Base-by-base conservation (phyloP, 2,329 filamentous ascomycete genomes). In the Aspergillus brasiliensis region DNA sequence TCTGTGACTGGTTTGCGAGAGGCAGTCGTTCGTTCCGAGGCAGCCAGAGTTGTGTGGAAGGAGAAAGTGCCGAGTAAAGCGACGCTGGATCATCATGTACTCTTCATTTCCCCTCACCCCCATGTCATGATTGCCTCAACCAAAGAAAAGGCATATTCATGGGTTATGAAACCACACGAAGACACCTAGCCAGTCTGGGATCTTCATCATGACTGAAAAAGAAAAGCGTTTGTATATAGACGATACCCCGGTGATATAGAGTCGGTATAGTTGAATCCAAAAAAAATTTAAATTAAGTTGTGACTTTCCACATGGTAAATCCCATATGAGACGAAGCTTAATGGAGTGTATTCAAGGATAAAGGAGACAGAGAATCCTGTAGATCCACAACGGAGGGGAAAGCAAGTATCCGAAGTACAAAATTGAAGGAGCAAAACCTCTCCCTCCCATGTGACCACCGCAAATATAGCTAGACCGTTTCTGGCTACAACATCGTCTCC, bases 1-100 rank as follows among this genome's bases (percentile, higher is more conserved):
- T 71, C 2, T 56, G 66, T 11, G 75, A 78, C 57, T 78, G 76
- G 76, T 71, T 75, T 56, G 28, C 65, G 23, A 65, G 75, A 3
- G 76, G 72, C 3, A 66, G 66, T 42, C 63, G 59, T 10, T 65
- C 69, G 6, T 77, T 74, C 58, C 70, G 75, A 48, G 63, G 62
- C 2, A 60, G 57, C 28, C 21, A 23, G 15, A 63, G 60, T 38
- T 59, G 58, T 46, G 51, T 62, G 10, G 62, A 59, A 34, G 57
- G 40, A 21, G 27, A 49, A 11, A 37, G 17, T 44, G 17, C 46
- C 7, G 57, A 59, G 52, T 56, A 51, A 47, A 27, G 25, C 25
- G 25, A 52, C 15, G 56, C 46, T 49, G 46, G 46, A 49, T 49
- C 46, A 49, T 49, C 46, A 49, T n/a, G n/a, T 49, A 49, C 46